phyloP scores from a whole-genome alignment of 345 rosid species.

The Syzygium oleosum region DNA sequence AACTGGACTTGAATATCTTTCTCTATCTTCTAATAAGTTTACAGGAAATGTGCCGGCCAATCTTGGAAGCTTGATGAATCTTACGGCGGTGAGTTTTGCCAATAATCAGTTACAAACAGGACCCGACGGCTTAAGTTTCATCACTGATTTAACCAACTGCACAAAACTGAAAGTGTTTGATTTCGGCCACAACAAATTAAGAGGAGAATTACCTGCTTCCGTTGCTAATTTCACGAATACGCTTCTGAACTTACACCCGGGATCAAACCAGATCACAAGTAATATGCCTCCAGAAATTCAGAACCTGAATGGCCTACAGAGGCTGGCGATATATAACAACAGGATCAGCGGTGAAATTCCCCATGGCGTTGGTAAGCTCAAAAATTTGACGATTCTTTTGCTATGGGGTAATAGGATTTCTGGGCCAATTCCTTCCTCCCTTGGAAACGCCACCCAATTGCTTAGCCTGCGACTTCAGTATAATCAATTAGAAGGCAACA shows the following conservation, averaged over 20 bases:
- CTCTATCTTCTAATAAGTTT: too few relatives aligned
- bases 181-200: background rate
- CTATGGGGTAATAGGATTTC: background rate
- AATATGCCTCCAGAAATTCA: background rate
- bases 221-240: background rate
- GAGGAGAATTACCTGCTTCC: background rate
- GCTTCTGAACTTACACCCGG: fast-evolving
- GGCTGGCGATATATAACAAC: too few relatives aligned
- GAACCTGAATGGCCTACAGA: background rate
- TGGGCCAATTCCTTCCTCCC: background rate
- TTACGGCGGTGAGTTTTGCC: too few relatives aligned
- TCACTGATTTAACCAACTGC: background rate
- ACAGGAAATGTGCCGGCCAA: too few relatives aligned
- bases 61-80: too few relatives aligned
- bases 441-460: background rate
- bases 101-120: fast-evolving
- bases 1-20: too few relatives aligned
- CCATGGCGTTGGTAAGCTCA: background rate
- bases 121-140: background rate
- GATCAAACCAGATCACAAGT: fast-evolving
- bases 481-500: background rate
- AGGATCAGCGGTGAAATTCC: background rate
- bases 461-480: fast-evolving
- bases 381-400: too few relatives aligned
- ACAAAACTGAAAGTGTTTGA: fast-evolving